phyloP scores from a whole-genome alignment of 2,329 filamentous ascomycete genomes.

The Paraphaeosphaeria sporulosa region DNA sequence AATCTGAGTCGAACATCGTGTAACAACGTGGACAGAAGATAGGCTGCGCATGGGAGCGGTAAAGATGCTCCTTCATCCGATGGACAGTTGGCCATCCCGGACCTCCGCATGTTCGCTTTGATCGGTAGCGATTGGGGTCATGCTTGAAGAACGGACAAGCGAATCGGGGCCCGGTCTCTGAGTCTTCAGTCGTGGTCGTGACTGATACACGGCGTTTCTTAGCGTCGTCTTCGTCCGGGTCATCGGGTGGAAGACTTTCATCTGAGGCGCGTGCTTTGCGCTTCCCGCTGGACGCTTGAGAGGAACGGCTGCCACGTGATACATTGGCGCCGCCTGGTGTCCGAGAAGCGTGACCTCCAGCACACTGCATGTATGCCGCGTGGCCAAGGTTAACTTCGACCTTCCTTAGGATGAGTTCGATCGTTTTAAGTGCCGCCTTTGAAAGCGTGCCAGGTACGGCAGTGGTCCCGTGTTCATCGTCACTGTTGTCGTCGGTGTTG shows the following conservation, averaged over 20 bases:
- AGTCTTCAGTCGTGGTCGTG: conserved; percentile 33
- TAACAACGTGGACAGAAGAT: conserved; percentile 52
- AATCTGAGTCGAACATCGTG: conserved; percentile 43
- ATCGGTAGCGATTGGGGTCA: conserved; percentile 46
- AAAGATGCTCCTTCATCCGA: conserved; percentile 54
- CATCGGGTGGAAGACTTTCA: conserved; percentile 27
- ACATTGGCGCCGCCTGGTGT: conserved; percentile 17
- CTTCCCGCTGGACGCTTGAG: conserved; percentile 29
- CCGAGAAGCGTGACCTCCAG: conserved; percentile 21
- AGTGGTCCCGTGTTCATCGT: conserved; percentile 25
- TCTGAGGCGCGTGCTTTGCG: conserved; percentile 29
- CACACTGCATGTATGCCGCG: conserved; percentile 35
- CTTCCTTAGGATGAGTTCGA: conserved; percentile 39
- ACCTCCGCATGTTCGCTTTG: conserved; percentile 47
- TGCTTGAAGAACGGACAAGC: conserved; percentile 55
- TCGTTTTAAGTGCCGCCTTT: conserved; percentile 31
- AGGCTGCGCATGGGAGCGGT: conserved; percentile 49
- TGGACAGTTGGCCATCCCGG: conserved; percentile 52
- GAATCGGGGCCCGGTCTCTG: conserved; percentile 36
- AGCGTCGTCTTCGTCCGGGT: conserved; percentile 32
- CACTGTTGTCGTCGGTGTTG: conserved; percentile 34
- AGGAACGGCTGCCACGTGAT: conserved; percentile 16
- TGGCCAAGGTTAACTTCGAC: conserved; percentile 36
- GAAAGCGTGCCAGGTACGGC: conserved; percentile 15
- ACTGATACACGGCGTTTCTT: conserved; percentile 36